Percentiles rank a stretch among this genome's conserved stretches.
Evolutionary conservation across 352 stramenopile species (phyloP).

Genomic region (Pythium pectinolyticum): DNA sequence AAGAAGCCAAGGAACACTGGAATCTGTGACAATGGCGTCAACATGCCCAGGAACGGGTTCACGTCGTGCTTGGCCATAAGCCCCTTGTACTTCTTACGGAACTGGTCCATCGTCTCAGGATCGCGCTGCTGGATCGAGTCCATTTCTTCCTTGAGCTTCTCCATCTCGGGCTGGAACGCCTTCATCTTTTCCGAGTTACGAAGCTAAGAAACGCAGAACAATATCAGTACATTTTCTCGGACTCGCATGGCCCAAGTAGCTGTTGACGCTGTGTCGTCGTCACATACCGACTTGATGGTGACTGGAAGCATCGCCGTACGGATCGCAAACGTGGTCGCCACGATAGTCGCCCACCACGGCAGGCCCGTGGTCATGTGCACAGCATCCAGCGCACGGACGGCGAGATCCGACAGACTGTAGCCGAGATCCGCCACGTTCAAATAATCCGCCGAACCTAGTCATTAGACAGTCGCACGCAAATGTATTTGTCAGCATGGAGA

Average conservation of each 20-base stretch:
- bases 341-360: conserved; percentile 87
- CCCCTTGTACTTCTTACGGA: conserved; percentile 73
- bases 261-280: no score
- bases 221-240: no score
- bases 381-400: conserved; percentile 69
- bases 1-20: conserved; percentile 86
- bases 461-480: conserved; percentile 5
- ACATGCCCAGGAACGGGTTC: conserved; percentile 70
- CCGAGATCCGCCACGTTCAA: conserved; percentile 60
- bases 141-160: conserved; percentile 77
- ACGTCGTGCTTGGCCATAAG: conserved; percentile 85
- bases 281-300: conserved; percentile 71
- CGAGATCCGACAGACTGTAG: conserved; percentile 71
- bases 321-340: conserved; percentile 76
- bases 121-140: conserved; percentile 45
- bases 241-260: no score
- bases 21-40: conserved; percentile 73
- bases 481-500: conserved; percentile 1
- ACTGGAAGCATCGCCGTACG: conserved; percentile 75
- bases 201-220: conserved; percentile 39
- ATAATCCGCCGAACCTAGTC: conserved; percentile 49
- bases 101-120: conserved; percentile 53
- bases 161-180: conserved; percentile 78
- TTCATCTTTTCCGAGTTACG: conserved; percentile 87
- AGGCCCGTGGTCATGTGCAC: conserved; percentile 81